These are phyloP conservation scores for Seiridium unicorne DNA, from an alignment of 2,329 filamentous ascomycete genomes.

Conservation along the genomic window DNA sequence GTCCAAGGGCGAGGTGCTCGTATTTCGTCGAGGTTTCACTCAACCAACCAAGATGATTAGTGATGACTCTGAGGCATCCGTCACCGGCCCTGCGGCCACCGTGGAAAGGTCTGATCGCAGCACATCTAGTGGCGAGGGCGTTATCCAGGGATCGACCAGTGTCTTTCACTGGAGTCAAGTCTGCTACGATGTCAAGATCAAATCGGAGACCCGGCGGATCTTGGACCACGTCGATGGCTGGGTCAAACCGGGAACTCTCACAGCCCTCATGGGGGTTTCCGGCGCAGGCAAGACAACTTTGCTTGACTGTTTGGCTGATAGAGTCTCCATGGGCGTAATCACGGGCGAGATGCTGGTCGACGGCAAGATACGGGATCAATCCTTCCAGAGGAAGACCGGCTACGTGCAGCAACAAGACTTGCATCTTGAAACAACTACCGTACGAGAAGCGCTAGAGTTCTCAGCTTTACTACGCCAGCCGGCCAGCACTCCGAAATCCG, in stretches of 20 bases:
- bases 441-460: slow-evolving; percentile 85
- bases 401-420: slow-evolving; percentile 92
- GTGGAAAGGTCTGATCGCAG: slow-evolving; percentile 29
- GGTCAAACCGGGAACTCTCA: slow-evolving; percentile 87
- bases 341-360: slow-evolving; percentile 73
- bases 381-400: slow-evolving; percentile 85
- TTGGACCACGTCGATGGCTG: slow-evolving; percentile 83
- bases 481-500: slow-evolving; percentile 62
- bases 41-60: slow-evolving; percentile 45
- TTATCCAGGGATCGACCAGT: slow-evolving; percentile 58
- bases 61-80: slow-evolving; percentile 25
- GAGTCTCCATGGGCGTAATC: slow-evolving; percentile 82
- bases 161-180: slow-evolving; percentile 84
- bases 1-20: slow-evolving; percentile 71
- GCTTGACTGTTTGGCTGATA: slow-evolving; percentile 77
- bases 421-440: slow-evolving; percentile 78
- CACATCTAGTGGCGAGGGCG: slow-evolving; percentile 33
- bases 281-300: slow-evolving; percentile 90
- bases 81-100: slow-evolving; percentile 37
- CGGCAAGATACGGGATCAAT: slow-evolving; percentile 64
- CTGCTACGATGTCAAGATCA: slow-evolving; percentile 73
- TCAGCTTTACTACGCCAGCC: slow-evolving; percentile 84
- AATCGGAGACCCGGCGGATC: slow-evolving; percentile 68
- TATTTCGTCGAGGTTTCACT: slow-evolving; percentile 64
- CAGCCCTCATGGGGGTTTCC: slow-evolving; percentile 86